A percentile compares a stretch with the other conserved stretches of the same genome.
Conservation (phyloP, 148 eudicot genomes). For the Camellia sinensis region DNA sequence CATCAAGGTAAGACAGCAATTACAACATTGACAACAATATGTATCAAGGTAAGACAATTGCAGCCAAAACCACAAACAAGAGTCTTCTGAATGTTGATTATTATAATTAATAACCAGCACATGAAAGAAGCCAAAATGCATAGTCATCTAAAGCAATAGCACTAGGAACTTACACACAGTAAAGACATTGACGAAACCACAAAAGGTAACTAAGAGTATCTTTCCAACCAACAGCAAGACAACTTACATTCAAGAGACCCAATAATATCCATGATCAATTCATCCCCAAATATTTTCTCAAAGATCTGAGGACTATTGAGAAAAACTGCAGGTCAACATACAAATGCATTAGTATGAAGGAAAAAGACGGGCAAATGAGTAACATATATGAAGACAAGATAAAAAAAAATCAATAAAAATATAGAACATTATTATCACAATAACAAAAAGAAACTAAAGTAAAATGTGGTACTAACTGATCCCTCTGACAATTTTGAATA, state of each 20-base stretch:
- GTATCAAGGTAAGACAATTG: neutral
- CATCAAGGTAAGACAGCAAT: neutral
- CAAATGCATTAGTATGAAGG: conserved; percentile 7
- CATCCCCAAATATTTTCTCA: conserved; percentile 87
- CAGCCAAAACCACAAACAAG: conserved; percentile 12
- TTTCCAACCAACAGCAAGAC: neutral
- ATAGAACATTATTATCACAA: neutral
- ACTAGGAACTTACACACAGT: neutral
- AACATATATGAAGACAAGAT: neutral
- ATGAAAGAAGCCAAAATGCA: too few relatives aligned
- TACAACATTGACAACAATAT: neutral
- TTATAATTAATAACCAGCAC: neutral
- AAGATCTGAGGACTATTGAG: conserved; percentile 79
- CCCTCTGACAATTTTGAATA: conserved; percentile 80
- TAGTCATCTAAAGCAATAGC: neutral
- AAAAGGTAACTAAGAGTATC: conserved; percentile 4
- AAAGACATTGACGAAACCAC: neutral
- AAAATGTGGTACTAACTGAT: conserved; percentile 53
- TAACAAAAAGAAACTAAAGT: conserved; percentile 1
- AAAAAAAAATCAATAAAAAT: neutral
- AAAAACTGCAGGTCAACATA: conserved; percentile 62
- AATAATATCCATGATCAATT: conserved; percentile 75
- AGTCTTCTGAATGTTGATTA: neutral
- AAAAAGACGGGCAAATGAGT: neutral
- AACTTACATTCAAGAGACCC: conserved; percentile 95